These are phyloP conservation scores for Yamadazyma aaseri DNA, from an alignment of 1,139 yeast genomes.

Conservation along the genomic window DNA sequence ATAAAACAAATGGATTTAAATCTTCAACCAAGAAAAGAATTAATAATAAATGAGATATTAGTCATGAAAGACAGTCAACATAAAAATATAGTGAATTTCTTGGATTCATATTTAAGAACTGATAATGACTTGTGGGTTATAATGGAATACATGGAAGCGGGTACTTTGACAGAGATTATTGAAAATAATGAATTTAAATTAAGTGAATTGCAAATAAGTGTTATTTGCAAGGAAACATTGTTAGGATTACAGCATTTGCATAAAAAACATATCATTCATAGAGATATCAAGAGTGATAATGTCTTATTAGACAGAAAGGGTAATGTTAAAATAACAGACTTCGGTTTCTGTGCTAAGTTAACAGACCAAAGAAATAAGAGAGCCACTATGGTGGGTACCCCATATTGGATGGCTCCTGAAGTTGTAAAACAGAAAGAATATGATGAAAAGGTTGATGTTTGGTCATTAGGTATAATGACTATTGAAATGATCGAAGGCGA, in stretches of 20 bases:
- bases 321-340: slow-evolving; percentile 92
- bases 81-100: slow-evolving; percentile 46
- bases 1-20: slow-evolving; percentile 94
- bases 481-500: slow-evolving; percentile 98
- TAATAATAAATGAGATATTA: slow-evolving; percentile 61
- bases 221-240: slow-evolving; percentile 87
- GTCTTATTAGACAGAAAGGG: slow-evolving; percentile 84
- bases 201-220: slow-evolving; percentile 78
- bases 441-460: slow-evolving; percentile 95
- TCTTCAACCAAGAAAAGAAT: slow-evolving; percentile 91
- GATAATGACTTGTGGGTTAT: slow-evolving; percentile 74
- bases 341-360: slow-evolving; percentile 95
- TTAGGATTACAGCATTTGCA: slow-evolving; percentile 91
- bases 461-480: slow-evolving; percentile 98
- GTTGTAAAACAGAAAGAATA: slow-evolving; percentile 95
- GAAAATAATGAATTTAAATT: slow-evolving; percentile 69
- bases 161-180: slow-evolving; percentile 79
- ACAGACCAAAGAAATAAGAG: slow-evolving; percentile 91
- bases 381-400: slow-evolving; percentile 99
- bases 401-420: slow-evolving; percentile 99
- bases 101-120: slow-evolving; percentile 45
- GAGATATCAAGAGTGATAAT: slow-evolving; percentile 95
- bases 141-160: slow-evolving; percentile 94
- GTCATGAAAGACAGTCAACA: slow-evolving; percentile 52
- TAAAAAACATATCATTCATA: slow-evolving; percentile 86